phyloP scores from a whole-genome alignment of 2,329 filamentous ascomycete genomes.

The Aspergillus brunneoviolaceus region DNA sequence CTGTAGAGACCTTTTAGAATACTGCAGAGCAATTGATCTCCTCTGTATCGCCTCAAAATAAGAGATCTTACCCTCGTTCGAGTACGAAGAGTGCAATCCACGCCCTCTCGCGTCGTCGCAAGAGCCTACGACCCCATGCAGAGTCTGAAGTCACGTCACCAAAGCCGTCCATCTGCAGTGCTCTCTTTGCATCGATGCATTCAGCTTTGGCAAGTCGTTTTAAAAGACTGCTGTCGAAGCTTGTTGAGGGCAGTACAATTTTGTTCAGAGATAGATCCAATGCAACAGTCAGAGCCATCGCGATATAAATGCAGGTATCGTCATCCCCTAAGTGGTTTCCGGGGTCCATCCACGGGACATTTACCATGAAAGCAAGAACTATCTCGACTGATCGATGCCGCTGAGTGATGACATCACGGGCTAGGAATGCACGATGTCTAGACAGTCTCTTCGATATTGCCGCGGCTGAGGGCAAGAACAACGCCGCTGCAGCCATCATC shows the following conservation, averaged over 20 bases:
- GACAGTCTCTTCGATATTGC: constrained; percentile 66
- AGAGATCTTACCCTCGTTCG: constrained; percentile 57
- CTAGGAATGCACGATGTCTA: constrained; percentile 63
- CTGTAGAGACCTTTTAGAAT: constrained; percentile 29
- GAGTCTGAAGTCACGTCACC: constrained; percentile 61
- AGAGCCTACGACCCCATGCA: constrained; percentile 59
- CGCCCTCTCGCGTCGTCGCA: constrained; percentile 65
- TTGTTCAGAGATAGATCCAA: constrained; percentile 70
- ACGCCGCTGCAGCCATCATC: constrained; percentile 65
- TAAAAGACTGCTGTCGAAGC: constrained; percentile 47
- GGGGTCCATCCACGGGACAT: constrained; percentile 70
- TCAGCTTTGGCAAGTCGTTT: constrained; percentile 61
- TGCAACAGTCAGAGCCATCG: constrained; percentile 67
- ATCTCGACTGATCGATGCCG: constrained; percentile 71
- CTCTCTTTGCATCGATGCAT: constrained; percentile 66
- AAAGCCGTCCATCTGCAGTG: constrained; percentile 68
- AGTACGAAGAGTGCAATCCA: constrained; percentile 73
- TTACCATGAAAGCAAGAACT: constrained; percentile 72
- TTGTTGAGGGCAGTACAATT: constrained; percentile 58
- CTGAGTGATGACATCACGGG: constrained; percentile 60
- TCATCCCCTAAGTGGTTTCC: constrained; percentile 54
- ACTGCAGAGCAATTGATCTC: not conserved
- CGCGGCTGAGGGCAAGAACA: constrained; percentile 64
- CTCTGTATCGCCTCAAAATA: not conserved
- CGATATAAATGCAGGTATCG: constrained; percentile 69